These are phyloP conservation scores for Cornus florida DNA, from an alignment of 148 eudicot species.

Conservation along the genomic window DNA sequence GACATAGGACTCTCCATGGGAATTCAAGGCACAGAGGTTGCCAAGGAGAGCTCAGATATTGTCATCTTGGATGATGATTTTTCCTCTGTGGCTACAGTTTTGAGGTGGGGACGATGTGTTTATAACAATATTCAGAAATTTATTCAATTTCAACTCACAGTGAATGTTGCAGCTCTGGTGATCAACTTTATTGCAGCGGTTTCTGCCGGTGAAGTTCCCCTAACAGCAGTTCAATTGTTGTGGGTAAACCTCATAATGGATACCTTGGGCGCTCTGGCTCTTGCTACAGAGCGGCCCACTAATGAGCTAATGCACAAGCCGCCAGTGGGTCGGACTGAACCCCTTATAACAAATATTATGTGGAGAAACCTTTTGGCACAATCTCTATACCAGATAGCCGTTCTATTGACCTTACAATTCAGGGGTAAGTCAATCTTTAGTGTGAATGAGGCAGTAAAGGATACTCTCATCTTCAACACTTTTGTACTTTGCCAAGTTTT, in stretches of 20 bases:
- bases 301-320: constrained; percentile 61
- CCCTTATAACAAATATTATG: constrained; percentile 77
- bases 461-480: constrained; percentile 76
- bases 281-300: constrained; percentile 78
- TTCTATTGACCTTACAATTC: constrained; percentile 70
- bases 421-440: constrained; percentile 56
- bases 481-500: constrained; percentile 87
- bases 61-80: constrained; percentile 80
- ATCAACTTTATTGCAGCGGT: constrained; percentile 77
- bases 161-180: constrained; percentile 78
- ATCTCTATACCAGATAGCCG: constrained; percentile 60
- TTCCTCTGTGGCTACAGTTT: constrained; percentile 58
- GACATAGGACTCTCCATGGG: constrained; percentile 92
- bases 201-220: constrained; percentile 78
- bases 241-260: constrained; percentile 96
- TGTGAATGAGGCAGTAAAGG: constrained; percentile 46
- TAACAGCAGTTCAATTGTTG: constrained; percentile 70
- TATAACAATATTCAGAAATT: constrained; percentile 81
- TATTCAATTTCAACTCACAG: constrained; percentile 87
- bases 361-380: constrained; percentile 81
- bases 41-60: constrained; percentile 85
- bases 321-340: constrained; percentile 72
- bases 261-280: constrained; percentile 79
- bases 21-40: constrained; percentile 86
- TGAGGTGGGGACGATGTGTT: constrained; percentile 83